Evolutionary conservation across 176 grass and related monocot species (phyloP).

Genomic region (Aegilops speltoides): DNA sequence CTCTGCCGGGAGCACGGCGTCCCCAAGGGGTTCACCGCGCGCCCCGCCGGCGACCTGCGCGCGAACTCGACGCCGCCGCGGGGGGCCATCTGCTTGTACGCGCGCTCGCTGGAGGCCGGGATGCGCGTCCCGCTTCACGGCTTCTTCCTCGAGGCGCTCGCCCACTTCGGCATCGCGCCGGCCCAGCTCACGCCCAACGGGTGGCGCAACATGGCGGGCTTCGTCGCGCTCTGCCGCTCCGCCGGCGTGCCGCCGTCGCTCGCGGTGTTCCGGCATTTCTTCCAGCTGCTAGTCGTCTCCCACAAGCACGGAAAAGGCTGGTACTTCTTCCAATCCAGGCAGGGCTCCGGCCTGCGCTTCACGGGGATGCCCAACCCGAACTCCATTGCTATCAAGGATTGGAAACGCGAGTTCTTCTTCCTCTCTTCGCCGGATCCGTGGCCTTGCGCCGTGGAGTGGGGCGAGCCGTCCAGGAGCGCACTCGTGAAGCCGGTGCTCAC

Average conservation of each 20-base stretch:
- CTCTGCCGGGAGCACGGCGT: background rate
- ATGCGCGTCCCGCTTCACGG: background rate
- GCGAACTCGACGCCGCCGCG: background rate
- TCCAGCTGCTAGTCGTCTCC: fast-evolving
- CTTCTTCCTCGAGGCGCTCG: background rate
- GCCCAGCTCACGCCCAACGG: background rate
- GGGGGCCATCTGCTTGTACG: background rate
- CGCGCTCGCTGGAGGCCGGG: background rate
- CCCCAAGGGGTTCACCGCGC: background rate
- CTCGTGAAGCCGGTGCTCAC: background rate
- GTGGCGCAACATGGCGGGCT: background rate
- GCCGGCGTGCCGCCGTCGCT: background rate
- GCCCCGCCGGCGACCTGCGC: background rate
- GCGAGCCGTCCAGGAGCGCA: background rate
- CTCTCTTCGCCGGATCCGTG: background rate
- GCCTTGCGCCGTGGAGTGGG: background rate
- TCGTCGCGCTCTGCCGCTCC: background rate
- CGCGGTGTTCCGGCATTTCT: background rate
- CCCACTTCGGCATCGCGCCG: background rate
- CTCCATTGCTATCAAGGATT: background rate
- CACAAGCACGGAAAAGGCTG: background rate
- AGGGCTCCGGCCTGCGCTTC: background rate
- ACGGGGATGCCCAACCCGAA: background rate
- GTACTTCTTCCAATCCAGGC: background rate
- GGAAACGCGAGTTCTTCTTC: background rate